A percentile compares a stretch with the other conserved stretches of the same genome.
phyloP scores from a whole-genome alignment of 176 grass and related monocot genomes.

The Leersia perrieri region DNA sequence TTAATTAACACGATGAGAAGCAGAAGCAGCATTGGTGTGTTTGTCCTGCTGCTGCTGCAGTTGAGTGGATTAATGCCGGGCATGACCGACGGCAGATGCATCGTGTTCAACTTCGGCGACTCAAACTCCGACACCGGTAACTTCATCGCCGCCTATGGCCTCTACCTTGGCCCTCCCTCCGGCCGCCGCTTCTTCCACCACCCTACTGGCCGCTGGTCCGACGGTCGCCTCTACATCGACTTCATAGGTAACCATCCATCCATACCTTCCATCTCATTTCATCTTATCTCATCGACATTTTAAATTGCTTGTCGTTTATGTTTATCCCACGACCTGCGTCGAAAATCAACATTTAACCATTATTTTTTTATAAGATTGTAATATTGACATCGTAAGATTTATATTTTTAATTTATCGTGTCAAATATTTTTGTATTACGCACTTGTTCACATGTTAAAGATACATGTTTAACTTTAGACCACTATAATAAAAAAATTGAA shows the following conservation, averaged over 20 bases:
- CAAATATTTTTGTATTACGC: no score
- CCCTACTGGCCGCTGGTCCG: constrained; percentile 30
- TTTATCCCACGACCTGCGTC: no score
- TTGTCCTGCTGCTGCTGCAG: not conserved
- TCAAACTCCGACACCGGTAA: constrained; percentile 79
- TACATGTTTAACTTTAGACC: no score
- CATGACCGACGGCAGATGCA: constrained; percentile 8
- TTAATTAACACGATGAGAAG: not conserved
- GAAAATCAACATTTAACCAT: no score
- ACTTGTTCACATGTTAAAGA: no score
- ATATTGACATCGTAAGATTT: no score
- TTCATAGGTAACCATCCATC: constrained; percentile 49
- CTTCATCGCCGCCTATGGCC: constrained; percentile 6
- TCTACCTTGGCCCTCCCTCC: constrained; percentile 34
- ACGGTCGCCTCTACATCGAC: constrained; percentile 33
- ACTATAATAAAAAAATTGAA: no score
- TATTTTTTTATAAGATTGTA: no score
- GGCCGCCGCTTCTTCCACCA: constrained; percentile 39
- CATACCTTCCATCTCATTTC: no score
- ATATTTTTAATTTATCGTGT: no score
- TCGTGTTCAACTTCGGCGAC: constrained; percentile 89
- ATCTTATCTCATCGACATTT: no score
- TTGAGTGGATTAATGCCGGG: not conserved
- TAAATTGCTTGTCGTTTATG: no score
- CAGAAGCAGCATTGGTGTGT: not conserved